Evolutionary conservation across 805 yeast species (phyloP).

Genomic region (Geotrichum ghanense): DNA sequence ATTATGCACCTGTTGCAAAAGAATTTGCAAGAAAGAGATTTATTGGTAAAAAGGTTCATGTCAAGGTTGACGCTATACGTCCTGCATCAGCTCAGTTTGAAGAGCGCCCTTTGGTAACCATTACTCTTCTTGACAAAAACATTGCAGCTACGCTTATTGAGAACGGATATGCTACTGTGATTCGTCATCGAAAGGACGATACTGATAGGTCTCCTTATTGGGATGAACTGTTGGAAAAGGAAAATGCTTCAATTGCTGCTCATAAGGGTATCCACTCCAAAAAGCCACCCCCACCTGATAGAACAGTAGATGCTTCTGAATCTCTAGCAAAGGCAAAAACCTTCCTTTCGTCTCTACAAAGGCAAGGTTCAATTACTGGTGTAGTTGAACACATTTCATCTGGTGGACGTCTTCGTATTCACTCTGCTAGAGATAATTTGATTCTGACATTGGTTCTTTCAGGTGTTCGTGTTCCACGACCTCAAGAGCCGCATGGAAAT

Average conservation of each 20-base stretch:
- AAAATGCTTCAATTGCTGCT: conserved; percentile 42
- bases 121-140: conserved; percentile 44
- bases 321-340: conserved; percentile 60
- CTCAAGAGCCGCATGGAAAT: conserved; percentile 28
- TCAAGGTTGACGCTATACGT: conserved; percentile 54
- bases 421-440: conserved; percentile 60
- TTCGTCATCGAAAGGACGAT: conserved; percentile 60
- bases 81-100: conserved; percentile 50
- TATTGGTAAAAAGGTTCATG: conserved; percentile 60
- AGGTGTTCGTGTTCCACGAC: conserved; percentile 45
- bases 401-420: conserved; percentile 56
- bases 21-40: conserved; percentile 60
- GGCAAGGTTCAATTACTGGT: conserved; percentile 53
- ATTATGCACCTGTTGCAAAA: conserved; percentile 52
- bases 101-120: conserved; percentile 53
- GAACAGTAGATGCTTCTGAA: conserved; percentile 74
- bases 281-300: conserved; percentile 43
- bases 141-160: conserved; percentile 49
- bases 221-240: conserved; percentile 67
- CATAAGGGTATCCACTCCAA: conserved; percentile 54
- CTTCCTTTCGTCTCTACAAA: conserved; percentile 55
- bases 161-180: conserved; percentile 66
- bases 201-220: conserved; percentile 61
- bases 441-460: conserved; percentile 63
- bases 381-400: conserved; percentile 61